Percentiles rank a stretch among this genome's conserved stretches.
phyloP scores from a whole-genome alignment of 768 basidiomycete genomes.

The Lyophyllum decastes region DNA sequence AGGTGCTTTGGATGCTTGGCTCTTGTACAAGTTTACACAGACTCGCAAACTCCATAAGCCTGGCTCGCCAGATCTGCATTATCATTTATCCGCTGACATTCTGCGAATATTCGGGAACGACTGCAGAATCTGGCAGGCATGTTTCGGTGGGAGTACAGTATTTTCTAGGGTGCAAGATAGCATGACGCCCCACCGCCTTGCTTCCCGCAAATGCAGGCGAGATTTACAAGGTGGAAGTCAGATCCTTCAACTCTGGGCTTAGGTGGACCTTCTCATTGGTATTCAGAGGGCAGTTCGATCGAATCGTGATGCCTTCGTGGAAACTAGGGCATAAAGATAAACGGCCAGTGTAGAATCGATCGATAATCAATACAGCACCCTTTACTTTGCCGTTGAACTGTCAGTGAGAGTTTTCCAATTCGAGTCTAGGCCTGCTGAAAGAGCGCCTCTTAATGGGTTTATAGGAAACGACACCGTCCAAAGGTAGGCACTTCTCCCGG shows the following conservation, averaged over 20 bases:
- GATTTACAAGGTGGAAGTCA: neutral
- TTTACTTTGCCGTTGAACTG: neutral
- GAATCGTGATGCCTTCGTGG: neutral
- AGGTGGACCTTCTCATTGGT: neutral
- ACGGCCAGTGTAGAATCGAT: slow-evolving; percentile 12
- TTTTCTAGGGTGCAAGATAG: slow-evolving; percentile 4
- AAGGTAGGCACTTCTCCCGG: neutral
- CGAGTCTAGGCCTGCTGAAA: neutral
- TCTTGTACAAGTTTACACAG: neutral
- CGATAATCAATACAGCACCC: slow-evolving; percentile 18
- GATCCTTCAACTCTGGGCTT: neutral
- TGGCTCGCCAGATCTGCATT: neutral
- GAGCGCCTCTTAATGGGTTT: neutral
- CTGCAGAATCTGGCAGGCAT: neutral
- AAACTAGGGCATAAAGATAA: neutral
- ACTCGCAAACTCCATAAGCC: neutral
- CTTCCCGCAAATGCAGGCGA: neutral
- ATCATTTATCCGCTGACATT: neutral
- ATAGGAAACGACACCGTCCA: neutral
- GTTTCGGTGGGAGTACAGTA: neutral
- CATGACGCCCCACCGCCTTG: neutral
- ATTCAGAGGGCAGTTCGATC: neutral
- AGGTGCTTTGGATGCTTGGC: neutral
- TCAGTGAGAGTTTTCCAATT: neutral
- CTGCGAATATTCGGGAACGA: neutral